Evolutionary conservation across 768 basidiomycete genomes (phyloP), one percentile per base, ranked within the genome.

Genomic region (Neoboletus subvelutipes): DNA sequence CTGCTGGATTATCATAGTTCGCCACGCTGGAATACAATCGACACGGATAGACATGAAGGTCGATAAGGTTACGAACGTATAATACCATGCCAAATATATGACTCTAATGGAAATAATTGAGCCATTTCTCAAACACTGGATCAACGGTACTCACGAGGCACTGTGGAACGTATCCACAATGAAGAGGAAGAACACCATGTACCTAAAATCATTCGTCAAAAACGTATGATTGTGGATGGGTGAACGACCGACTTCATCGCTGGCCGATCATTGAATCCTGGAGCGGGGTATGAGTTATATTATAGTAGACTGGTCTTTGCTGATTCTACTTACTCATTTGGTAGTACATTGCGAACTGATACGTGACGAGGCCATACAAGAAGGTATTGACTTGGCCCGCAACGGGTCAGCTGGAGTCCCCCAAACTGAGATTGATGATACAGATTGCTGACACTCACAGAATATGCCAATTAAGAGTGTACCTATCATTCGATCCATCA

Each of bases 331-430:
- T 47, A 54, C 57, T 43, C 45, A 52, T 59, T 45, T 64, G 69
- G 60, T 72, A 66, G 57, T 80, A 80, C 8, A 67, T 59, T 8
- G 71, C 66, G 54, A 79, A 79, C 52, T 78, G 76, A 61, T 73
- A 77, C 2, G 70, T 68, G 57, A 79, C 78, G 13, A 78, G 67
- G 1, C 78, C 78, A 55, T 75, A 78, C 13, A 80, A 59, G 41
- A 54, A 66, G 26, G 67, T 68, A 37, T 68, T 68, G 45, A 68
- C 67, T 68, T 31, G 20, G 10, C 37, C 46, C 10, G 22, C 4
- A n/a, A 29, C 5, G 1, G 4, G 6, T 63, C 46, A 56, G 26
- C 5, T 5, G 4, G n/a, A 18, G 18, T 17, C 2, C 17, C 4
- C 24, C 26, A 29, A n/a, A 37, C 9, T 12, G 1, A 37, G 1